Conservation (phyloP, 768 basidiomycete genomes). For the Boletus rubescentipes region DNA sequence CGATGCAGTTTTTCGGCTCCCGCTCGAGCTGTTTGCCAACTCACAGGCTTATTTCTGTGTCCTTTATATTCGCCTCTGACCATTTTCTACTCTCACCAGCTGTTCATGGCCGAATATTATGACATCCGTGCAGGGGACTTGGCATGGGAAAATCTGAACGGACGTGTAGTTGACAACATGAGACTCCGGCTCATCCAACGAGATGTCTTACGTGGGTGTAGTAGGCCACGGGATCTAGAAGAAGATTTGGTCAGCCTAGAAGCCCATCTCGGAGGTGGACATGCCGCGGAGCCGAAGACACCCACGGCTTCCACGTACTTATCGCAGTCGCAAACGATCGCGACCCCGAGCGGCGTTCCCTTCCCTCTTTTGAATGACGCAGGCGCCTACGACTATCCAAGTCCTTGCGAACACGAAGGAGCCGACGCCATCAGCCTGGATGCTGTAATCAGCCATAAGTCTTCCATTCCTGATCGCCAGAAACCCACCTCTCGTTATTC, state of each 20-base stretch:
- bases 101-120: constrained; percentile 65
- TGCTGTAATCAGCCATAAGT: constrained; percentile 7
- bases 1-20: constrained; percentile 5
- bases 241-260: constrained; percentile 27
- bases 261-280: constrained; percentile 32
- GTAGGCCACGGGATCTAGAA: constrained; percentile 24
- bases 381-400: constrained; percentile 17
- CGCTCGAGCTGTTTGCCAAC: constrained; percentile 4
- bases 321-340: constrained; percentile 30
- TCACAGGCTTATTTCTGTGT: neutral
- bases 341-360: constrained; percentile 23
- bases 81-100: constrained; percentile 20
- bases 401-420: constrained; percentile 24
- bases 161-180: constrained; percentile 50
- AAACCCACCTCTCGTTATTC: constrained; percentile 17
- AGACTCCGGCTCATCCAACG: constrained; percentile 45
- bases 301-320: constrained; percentile 36
- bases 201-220: constrained; percentile 23
- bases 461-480: constrained; percentile 20
- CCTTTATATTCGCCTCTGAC: constrained; percentile 16
- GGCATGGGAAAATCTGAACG: constrained; percentile 52
- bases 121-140: constrained; percentile 57
- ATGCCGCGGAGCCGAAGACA: constrained; percentile 38
- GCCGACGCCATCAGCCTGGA: constrained; percentile 9
- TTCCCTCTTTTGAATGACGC: constrained; percentile 27